phyloP scores from a whole-genome alignment of 2,329 filamentous ascomycete genomes.

The Blastomyces silverae region DNA sequence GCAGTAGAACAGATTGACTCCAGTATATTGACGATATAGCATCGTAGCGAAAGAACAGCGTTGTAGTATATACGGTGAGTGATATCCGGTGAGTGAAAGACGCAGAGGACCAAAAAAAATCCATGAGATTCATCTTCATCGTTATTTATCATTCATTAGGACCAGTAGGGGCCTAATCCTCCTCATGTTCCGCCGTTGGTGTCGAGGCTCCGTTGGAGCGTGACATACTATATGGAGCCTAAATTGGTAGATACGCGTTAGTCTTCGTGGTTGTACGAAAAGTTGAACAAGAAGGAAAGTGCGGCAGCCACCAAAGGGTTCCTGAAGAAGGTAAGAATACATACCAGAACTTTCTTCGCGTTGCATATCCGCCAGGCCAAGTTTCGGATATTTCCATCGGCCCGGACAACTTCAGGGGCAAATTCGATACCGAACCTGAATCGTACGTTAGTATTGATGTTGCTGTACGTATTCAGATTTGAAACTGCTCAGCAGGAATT shows the following conservation, averaged over 20 bases:
- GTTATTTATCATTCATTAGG: slow-evolving; percentile 13
- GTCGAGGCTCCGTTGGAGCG: slow-evolving; percentile 57
- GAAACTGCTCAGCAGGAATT: neutral
- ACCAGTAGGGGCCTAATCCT: neutral
- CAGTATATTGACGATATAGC: neutral
- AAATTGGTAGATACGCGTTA: slow-evolving; percentile 8
- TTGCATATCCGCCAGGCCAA: slow-evolving; percentile 92
- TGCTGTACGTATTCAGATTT: neutral
- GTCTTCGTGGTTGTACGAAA: neutral
- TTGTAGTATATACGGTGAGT: neutral
- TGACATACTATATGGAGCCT: slow-evolving; percentile 69
- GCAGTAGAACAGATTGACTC: neutral
- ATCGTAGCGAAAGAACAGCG: neutral
- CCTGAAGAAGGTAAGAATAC: slow-evolving; percentile 31
- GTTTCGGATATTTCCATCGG: slow-evolving; percentile 84
- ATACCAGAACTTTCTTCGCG: slow-evolving; percentile 86
- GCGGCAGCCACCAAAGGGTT: neutral
- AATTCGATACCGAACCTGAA: slow-evolving; percentile 82
- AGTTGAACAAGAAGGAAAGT: slow-evolving; percentile 11
- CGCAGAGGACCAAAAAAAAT: neutral
- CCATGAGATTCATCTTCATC: slow-evolving; percentile 2
- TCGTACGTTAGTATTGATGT: slow-evolving; percentile 20
- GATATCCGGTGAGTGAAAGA: neutral
- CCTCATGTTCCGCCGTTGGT: slow-evolving; percentile 39
- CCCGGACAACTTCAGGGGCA: slow-evolving; percentile 81